phyloP scores from a whole-genome alignment of 441 rosid genomes.

The Biscutella laevigata region DNA sequence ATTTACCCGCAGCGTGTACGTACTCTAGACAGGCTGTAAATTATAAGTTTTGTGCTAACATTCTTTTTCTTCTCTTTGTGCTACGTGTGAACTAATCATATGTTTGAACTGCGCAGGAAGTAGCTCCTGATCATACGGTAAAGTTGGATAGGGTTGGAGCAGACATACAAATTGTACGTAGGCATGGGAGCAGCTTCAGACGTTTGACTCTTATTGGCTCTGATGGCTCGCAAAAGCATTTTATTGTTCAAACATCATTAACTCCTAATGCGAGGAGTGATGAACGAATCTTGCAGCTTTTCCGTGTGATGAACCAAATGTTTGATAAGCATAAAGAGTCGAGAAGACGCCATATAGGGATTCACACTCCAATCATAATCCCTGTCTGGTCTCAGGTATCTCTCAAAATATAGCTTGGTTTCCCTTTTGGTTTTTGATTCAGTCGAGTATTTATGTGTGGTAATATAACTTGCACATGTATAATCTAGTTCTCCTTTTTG shows the following conservation, averaged over 20 bases:
- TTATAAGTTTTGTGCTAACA: neutral
- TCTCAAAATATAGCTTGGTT: constrained; percentile 6
- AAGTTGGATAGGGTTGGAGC: constrained; percentile 94
- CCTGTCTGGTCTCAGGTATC: constrained; percentile 99
- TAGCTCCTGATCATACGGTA: constrained; percentile 88
- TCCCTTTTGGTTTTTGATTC: neutral
- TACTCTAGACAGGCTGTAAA: neutral
- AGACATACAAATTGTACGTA: constrained; percentile 94
- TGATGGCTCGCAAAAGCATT: constrained; percentile 93
- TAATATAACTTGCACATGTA: no score
- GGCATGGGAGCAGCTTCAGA: constrained; percentile 99
- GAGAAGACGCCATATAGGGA: constrained; percentile 75
- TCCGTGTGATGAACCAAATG: constrained; percentile 98
- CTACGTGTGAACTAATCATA: constrained; percentile 6
- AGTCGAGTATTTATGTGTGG: neutral
- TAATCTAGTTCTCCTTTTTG: constrained; percentile 4
- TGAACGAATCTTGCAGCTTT: constrained; percentile 92
- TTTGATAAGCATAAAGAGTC: constrained; percentile 98
- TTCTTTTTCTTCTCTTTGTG: neutral
- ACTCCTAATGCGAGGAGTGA: constrained; percentile 98
- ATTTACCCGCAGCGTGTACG: neutral
- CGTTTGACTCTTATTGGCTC: constrained; percentile 93
- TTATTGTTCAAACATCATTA: constrained; percentile 94
- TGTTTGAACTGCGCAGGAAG: constrained; percentile 52
- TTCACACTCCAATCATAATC: constrained; percentile 94